phyloP scores from a whole-genome alignment of 305 asterid species.

The Fraxinus floribunda region DNA sequence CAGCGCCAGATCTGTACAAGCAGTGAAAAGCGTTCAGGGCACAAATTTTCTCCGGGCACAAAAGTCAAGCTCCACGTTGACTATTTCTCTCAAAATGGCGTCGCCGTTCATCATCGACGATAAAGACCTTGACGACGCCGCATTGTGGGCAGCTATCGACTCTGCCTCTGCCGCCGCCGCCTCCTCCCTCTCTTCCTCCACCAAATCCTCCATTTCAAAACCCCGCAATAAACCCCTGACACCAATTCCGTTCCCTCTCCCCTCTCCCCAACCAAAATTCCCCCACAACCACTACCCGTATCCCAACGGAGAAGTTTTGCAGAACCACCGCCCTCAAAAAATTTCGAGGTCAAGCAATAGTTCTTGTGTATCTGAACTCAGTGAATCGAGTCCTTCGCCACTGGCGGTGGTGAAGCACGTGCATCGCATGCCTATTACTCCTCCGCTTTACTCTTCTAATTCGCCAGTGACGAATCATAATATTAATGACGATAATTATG shows the following conservation, averaged over 20 bases:
- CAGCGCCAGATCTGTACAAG: neutral
- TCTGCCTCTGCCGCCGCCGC: slow-evolving; percentile 78
- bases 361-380: slow-evolving; percentile 31
- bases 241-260: slow-evolving; percentile 56
- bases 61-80: neutral
- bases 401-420: slow-evolving; percentile 66
- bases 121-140: slow-evolving; percentile 86
- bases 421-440: slow-evolving; percentile 46
- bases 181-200: slow-evolving; percentile 28
- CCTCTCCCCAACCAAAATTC: slow-evolving; percentile 50
- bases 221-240: slow-evolving; percentile 57
- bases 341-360: slow-evolving; percentile 33
- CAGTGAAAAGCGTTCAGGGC: neutral
- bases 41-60: neutral
- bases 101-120: slow-evolving; percentile 53
- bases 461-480: slow-evolving; percentile 36
- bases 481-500: slow-evolving; percentile 6
- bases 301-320: slow-evolving; percentile 56
- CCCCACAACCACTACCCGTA: slow-evolving; percentile 35
- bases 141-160: slow-evolving; percentile 91
- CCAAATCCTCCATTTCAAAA: slow-evolving; percentile 30
- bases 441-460: slow-evolving; percentile 27
- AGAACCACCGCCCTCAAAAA: slow-evolving; percentile 59
- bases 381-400: slow-evolving; percentile 42
- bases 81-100: slow-evolving; percentile 19